A percentile compares a stretch with the other conserved stretches of the same genome.
These are phyloP conservation scores for Vaccinium darrowii DNA, from an alignment of 148 eudicot genomes.

Conservation along the genomic window DNA sequence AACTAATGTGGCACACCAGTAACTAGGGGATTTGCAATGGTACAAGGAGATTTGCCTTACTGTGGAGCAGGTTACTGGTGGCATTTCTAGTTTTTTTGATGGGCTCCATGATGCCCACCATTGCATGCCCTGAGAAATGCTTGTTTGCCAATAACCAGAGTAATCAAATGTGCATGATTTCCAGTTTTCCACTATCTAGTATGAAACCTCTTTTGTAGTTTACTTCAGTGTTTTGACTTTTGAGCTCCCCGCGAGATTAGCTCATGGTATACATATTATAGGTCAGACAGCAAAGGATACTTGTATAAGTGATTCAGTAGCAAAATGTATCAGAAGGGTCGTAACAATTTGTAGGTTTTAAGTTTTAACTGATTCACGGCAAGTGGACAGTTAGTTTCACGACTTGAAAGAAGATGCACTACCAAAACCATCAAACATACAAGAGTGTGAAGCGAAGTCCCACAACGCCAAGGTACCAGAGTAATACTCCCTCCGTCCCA, in stretches of 20 bases:
- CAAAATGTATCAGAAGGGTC: background rate
- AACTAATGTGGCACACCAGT: background rate
- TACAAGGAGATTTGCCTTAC: background rate
- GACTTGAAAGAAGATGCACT: background rate
- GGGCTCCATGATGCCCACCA: constrained; percentile 1
- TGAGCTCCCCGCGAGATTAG: background rate
- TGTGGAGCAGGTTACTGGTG: background rate
- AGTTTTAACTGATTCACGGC: background rate
- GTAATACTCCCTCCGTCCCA: too few relatives aligned
- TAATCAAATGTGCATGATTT: background rate
- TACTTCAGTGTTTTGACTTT: background rate
- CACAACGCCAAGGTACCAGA: too few relatives aligned
- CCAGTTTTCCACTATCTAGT: background rate
- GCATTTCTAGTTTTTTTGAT: background rate
- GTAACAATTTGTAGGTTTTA: background rate
- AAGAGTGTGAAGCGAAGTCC: background rate
- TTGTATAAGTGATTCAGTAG: background rate
- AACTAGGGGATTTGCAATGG: background rate
- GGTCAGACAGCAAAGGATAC: background rate
- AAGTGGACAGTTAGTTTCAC: background rate
- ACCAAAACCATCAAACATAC: background rate
- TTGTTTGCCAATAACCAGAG: background rate
- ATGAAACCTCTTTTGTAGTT: background rate
- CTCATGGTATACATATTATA: background rate
- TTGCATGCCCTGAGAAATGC: background rate